Evolutionary conservation across 495 filamentous ascomycete species (phyloP).

Genomic region (Penicillium goetzii): DNA sequence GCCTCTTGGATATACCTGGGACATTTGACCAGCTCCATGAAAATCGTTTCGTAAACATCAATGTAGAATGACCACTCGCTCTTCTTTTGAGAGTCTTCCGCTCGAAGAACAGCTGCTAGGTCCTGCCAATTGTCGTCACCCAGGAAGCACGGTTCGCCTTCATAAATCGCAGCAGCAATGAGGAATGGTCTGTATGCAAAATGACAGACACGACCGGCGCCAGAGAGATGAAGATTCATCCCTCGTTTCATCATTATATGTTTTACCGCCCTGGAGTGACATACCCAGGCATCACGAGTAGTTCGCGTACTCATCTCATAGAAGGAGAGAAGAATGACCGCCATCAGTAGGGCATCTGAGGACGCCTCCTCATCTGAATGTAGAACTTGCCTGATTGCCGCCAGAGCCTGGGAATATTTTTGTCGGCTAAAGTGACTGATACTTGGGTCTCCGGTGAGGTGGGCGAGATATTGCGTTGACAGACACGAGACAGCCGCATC

Average conservation of each 20-base stretch:
- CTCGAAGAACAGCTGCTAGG: constrained; percentile 13
- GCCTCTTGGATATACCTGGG: constrained; percentile 11
- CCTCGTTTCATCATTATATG: constrained; percentile 17
- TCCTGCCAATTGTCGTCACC: constrained; percentile 13
- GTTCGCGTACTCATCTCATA: constrained; percentile 16
- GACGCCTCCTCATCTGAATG: constrained; percentile 10
- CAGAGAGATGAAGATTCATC: constrained; percentile 12
- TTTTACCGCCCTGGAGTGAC: constrained; percentile 17
- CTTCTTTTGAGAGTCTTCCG: constrained; percentile 18
- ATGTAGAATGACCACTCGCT: constrained; percentile 19
- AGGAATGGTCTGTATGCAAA: constrained; percentile 17
- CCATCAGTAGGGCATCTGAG: constrained; percentile 13
- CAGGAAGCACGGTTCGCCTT: constrained; percentile 16
- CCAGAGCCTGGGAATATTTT: constrained; percentile 17
- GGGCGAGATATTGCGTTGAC: constrained; percentile 16
- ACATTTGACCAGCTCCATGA: constrained; percentile 21
- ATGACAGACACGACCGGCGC: constrained; percentile 14
- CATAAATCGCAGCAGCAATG: constrained; percentile 13
- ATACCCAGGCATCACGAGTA: constrained; percentile 13
- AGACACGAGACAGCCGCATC: constrained; percentile 16
- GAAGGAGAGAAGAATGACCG: constrained; percentile 15
- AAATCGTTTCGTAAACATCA: constrained; percentile 14
- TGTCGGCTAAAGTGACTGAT: constrained; percentile 15
- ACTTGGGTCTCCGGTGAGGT: constrained; percentile 15
- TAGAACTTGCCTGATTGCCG: constrained; percentile 13